A percentile compares a stretch with the other conserved stretches of the same genome.
These are phyloP conservation scores for Casuarina cunninghamiana DNA, from an alignment of 306 rosid genomes.

Conservation along the genomic window DNA sequence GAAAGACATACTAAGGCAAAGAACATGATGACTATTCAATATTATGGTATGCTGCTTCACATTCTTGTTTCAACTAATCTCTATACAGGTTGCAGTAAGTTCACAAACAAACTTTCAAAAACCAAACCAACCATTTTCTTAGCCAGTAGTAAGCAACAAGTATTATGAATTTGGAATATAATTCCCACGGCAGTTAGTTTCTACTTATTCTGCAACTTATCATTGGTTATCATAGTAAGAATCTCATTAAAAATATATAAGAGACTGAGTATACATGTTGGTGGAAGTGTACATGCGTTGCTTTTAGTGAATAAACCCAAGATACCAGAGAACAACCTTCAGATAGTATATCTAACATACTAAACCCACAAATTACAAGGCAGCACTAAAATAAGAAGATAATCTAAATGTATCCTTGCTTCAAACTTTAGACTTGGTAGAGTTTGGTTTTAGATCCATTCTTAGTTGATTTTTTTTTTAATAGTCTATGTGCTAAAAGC, in stretches of 20 bases:
- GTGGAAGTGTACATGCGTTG: neutral
- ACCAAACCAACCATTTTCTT: neutral
- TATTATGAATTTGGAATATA: neutral
- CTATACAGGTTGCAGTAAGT: neutral
- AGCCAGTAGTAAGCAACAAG: neutral
- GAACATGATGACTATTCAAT: neutral
- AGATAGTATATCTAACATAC: neutral
- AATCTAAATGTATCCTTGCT: neutral
- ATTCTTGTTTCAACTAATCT: neutral
- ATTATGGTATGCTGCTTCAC: neutral
- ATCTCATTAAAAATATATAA: neutral
- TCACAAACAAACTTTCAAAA: neutral
- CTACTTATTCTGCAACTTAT: neutral
- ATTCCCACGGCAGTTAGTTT: neutral
- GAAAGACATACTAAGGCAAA: neutral
- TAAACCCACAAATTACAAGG: neutral
- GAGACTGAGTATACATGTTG: neutral
- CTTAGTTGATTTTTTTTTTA: neutral
- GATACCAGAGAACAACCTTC: neutral
- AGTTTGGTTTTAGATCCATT: neutral
- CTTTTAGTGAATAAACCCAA: neutral
- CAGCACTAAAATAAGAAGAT: neutral
- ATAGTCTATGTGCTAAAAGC: neutral
- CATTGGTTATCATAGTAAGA: too few species aligned
- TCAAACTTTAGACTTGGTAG: neutral